Conservation (phyloP, 2,329 filamentous ascomycete species). For the Metarhizium rileyi region DNA sequence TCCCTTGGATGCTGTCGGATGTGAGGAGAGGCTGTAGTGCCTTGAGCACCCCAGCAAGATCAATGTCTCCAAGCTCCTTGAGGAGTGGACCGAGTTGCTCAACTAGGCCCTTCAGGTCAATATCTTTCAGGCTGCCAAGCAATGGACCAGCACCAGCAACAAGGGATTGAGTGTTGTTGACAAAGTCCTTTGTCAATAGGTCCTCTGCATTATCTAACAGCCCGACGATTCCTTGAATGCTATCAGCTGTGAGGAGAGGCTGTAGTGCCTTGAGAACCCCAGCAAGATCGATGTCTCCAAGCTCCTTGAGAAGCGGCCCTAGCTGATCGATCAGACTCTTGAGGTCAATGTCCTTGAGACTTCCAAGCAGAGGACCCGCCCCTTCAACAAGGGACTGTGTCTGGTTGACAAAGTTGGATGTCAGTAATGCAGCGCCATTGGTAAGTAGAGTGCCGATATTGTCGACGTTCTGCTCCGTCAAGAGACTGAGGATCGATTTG, state of each 20-base stretch:
- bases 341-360: constrained; percentile 24
- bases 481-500: constrained; percentile 18
- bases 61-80: constrained; percentile 8
- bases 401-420: constrained; percentile 21
- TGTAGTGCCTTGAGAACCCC: constrained; percentile 4
- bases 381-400: constrained; percentile 25
- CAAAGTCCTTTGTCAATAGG: constrained; percentile 11
- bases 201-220: constrained; percentile 3
- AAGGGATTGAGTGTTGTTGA: constrained; percentile 11
- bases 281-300: constrained; percentile 5
- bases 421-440: constrained; percentile 28
- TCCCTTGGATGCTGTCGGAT: constrained; percentile 14
- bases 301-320: constrained; percentile 3
- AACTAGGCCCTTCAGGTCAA: constrained; percentile 13
- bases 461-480: constrained; percentile 22
- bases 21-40: no score
- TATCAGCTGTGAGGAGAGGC: constrained; percentile 11
- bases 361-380: constrained; percentile 20
- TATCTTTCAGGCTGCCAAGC: constrained; percentile 23
- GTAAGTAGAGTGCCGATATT: constrained; percentile 24
- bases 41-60: constrained; percentile 2
- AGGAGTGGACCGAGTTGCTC: constrained; percentile 19
- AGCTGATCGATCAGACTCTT: constrained; percentile 9
- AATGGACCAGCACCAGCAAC: constrained; percentile 19
- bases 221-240: constrained; percentile 13